Conservation (phyloP, 2,329 filamentous ascomycete species). For the Claviceps sorghi region DNA sequence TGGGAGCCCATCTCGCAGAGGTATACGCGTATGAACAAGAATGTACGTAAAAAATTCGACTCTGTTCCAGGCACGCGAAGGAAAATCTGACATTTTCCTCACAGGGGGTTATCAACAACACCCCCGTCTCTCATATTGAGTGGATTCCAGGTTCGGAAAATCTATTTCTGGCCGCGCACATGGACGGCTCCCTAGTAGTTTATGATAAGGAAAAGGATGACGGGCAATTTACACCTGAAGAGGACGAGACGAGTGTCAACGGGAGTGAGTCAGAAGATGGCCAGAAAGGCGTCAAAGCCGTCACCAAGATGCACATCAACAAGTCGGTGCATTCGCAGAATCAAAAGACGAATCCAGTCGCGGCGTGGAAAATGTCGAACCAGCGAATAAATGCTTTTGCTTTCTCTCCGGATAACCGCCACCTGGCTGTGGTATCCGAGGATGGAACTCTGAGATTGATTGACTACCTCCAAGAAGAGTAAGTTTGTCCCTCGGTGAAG, state of each 20-base stretch:
- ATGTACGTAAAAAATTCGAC: slow-evolving; percentile 34
- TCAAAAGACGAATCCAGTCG: slow-evolving; percentile 84
- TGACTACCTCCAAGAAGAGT: slow-evolving; percentile 85
- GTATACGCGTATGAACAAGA: slow-evolving; percentile 93
- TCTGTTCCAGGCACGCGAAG: neutral
- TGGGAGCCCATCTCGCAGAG: slow-evolving; percentile 95
- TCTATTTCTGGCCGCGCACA: slow-evolving; percentile 79
- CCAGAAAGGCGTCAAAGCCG: slow-evolving; percentile 17
- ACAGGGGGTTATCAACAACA: slow-evolving; percentile 75
- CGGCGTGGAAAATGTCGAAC: slow-evolving; percentile 83
- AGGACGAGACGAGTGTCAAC: slow-evolving; percentile 52
- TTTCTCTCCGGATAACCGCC: slow-evolving; percentile 78
- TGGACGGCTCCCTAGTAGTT: slow-evolving; percentile 79
- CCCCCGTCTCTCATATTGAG: slow-evolving; percentile 70
- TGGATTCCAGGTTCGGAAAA: slow-evolving; percentile 95
- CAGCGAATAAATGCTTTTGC: slow-evolving; percentile 82
- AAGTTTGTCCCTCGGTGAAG: slow-evolving; percentile 17
- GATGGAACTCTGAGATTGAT: slow-evolving; percentile 82
- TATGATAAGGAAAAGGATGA: slow-evolving; percentile 98
- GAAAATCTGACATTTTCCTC: slow-evolving; percentile 2
- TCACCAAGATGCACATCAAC: slow-evolving; percentile 50
- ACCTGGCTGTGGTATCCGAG: slow-evolving; percentile 81
- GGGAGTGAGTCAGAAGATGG: slow-evolving; percentile 29
- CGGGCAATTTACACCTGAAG: slow-evolving; percentile 59
- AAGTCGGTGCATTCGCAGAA: slow-evolving; percentile 92